Evolutionary conservation across 495 filamentous ascomycete species (phyloP).

Genomic region (Hapsidospora chrysogenum): DNA sequence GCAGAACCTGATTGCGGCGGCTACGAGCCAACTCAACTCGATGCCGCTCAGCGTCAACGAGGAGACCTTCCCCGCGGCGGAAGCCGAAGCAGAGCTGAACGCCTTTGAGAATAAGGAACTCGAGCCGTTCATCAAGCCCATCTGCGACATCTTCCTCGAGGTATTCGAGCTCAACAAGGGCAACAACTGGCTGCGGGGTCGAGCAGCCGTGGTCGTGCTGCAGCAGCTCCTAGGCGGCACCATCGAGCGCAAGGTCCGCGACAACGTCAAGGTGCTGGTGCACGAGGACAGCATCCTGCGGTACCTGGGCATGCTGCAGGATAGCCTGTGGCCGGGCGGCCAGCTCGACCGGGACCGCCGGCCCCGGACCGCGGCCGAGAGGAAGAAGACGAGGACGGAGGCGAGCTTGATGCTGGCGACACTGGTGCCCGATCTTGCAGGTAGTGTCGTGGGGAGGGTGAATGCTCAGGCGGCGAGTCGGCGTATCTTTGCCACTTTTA

Average conservation of each 20-base stretch:
- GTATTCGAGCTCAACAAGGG: slow-evolving; percentile 86
- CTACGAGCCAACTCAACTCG: slow-evolving; percentile 55
- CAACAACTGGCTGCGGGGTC: slow-evolving; percentile 85
- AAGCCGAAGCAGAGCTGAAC: slow-evolving; percentile 87
- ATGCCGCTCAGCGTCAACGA: slow-evolving; percentile 27
- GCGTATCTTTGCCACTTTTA: slow-evolving; percentile 65
- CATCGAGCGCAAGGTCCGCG: slow-evolving; percentile 85
- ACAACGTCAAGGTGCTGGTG: slow-evolving; percentile 49
- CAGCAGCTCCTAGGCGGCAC: slow-evolving; percentile 74
- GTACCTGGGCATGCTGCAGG: slow-evolving; percentile 53
- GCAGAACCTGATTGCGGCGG: slow-evolving; percentile 81
- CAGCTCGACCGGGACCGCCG: slow-evolving; percentile 28
- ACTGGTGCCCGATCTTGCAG: slow-evolving; percentile 65
- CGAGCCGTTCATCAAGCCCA: slow-evolving; percentile 94
- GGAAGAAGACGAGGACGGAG: slow-evolving; percentile 52
- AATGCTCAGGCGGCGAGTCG: slow-evolving; percentile 75
- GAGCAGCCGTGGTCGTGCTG: slow-evolving; percentile 88
- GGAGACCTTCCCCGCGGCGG: slow-evolving; percentile 47
- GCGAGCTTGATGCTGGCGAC: slow-evolving; percentile 68
- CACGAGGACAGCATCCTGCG: slow-evolving; percentile 64
- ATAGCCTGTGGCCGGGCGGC: slow-evolving; percentile 69
- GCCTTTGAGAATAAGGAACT: slow-evolving; percentile 83
- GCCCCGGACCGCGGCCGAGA: slow-evolving; percentile 46
- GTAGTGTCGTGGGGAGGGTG: slow-evolving; percentile 65
- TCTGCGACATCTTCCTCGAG: slow-evolving; percentile 95